These are phyloP conservation scores for Candida khao-thaluensis DNA, from an alignment of 805 yeast genomes.

Conservation along the genomic window DNA sequence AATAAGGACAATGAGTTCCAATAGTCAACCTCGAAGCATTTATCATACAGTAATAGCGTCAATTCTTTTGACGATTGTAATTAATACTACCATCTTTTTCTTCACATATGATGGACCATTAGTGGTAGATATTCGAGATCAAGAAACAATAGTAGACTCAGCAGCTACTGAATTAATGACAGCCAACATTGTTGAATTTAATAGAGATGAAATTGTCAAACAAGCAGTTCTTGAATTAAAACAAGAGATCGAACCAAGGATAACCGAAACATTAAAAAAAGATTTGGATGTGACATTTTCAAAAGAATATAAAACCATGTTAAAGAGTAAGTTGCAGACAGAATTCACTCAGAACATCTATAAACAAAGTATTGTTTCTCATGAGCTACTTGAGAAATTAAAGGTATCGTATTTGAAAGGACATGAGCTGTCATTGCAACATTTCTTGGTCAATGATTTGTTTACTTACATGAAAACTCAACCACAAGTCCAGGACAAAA, in stretches of 20 bases:
- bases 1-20: no score
- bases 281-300: slow-evolving; percentile 5
- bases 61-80: no score
- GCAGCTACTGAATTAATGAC: no score
- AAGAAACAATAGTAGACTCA: no score
- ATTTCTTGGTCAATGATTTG: slow-evolving; percentile 16
- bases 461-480: slow-evolving; percentile 11
- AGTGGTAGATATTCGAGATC: no score
- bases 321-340: slow-evolving; percentile 9
- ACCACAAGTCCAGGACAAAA: slow-evolving; percentile 1
- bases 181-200: neutral
- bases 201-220: slow-evolving; percentile 10
- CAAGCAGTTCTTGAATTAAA: slow-evolving; percentile 13
- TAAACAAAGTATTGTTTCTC: slow-evolving; percentile 14
- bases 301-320: neutral
- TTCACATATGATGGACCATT: no score
- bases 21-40: no score
- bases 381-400: slow-evolving; percentile 15
- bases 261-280: slow-evolving; percentile 12
- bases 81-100: no score
- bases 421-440: slow-evolving; percentile 12
- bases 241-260: slow-evolving; percentile 11
- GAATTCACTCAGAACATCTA: slow-evolving; percentile 17
- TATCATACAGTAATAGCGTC: no score
- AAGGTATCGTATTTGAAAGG: slow-evolving; percentile 14